Evolutionary conservation across 2,329 filamentous ascomycete species (phyloP).

Genomic region (Claviceps pazoutovae): DNA sequence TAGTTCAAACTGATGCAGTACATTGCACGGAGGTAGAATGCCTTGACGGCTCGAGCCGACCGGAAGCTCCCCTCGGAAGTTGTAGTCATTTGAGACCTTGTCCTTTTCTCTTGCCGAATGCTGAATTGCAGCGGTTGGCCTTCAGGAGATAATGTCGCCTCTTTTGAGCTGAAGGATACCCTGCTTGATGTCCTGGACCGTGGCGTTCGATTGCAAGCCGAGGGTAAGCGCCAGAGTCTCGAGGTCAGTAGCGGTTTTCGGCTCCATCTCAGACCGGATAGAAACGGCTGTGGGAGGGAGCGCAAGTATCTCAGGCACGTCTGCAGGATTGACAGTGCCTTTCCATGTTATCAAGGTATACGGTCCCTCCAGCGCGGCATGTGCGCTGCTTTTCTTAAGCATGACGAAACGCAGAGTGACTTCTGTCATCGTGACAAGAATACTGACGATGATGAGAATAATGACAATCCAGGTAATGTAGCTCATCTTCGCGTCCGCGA

Average conservation of each 20-base stretch:
- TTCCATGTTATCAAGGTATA: constrained; percentile 8
- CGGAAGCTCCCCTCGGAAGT: not conserved
- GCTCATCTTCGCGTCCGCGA: constrained; percentile 91
- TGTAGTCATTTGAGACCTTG: not conserved
- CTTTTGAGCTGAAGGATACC: constrained; percentile 19
- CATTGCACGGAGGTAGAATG: not conserved
- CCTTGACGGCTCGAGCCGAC: not conserved
- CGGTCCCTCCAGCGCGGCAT: constrained; percentile 6
- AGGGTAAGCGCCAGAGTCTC: constrained; percentile 22
- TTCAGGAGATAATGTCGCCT: constrained; percentile 2
- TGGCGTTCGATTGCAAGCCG: constrained; percentile 20
- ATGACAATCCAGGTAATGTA: constrained; percentile 97
- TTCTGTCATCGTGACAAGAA: constrained; percentile 80
- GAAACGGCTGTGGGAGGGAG: constrained; percentile 7
- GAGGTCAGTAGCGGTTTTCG: constrained; percentile 16
- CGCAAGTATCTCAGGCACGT: constrained; percentile 9
- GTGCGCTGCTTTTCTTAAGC: constrained; percentile 26
- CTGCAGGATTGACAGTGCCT: constrained; percentile 5
- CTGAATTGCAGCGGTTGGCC: not conserved
- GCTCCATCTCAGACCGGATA: not conserved
- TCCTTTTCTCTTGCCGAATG: not conserved
- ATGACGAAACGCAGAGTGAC: constrained; percentile 77
- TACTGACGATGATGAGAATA: constrained; percentile 78
- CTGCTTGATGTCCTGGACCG: constrained; percentile 20
- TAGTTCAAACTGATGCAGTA: too few species aligned